A percentile compares a stretch with the other conserved stretches of the same genome.
These are phyloP conservation scores for Solanum bulbocastanum DNA, from an alignment of 257 asterid genomes.

Conservation along the genomic window DNA sequence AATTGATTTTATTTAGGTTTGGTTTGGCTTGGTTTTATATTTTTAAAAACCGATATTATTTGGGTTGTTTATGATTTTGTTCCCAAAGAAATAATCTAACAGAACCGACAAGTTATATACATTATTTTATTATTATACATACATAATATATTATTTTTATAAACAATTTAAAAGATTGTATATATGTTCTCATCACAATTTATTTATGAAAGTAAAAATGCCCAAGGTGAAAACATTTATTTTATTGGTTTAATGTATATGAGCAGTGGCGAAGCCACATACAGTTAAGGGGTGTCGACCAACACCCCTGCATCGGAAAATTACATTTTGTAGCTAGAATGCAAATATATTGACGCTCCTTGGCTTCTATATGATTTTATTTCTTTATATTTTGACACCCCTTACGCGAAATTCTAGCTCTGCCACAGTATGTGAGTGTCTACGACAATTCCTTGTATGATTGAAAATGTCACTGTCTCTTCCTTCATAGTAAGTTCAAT, in stretches of 20 bases:
- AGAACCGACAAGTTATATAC: neutral
- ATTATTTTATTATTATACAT: neutral
- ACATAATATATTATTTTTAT: no score
- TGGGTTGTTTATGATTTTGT: neutral
- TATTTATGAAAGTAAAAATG: no score
- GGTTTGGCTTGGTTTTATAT: neutral
- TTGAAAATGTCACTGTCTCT: neutral
- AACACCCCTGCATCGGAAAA: no score
- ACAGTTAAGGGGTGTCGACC: no score
- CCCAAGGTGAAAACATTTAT: neutral
- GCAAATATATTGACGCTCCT: no score
- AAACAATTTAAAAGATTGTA: no score
- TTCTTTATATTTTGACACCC: no score
- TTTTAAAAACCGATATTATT: no score
- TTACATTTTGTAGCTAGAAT: no score
- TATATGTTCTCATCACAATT: neutral
- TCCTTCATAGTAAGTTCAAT: neutral
- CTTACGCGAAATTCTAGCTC: no score
- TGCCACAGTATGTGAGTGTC: neutral
- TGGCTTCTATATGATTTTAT: no score
- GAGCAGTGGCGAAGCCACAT: neutral
- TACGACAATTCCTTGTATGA: neutral
- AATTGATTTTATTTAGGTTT: neutral
- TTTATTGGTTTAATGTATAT: neutral
- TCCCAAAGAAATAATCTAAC: no score